Evolutionary conservation across 345 rosid species (phyloP).

Genomic region (Eucalyptus brandiana): DNA sequence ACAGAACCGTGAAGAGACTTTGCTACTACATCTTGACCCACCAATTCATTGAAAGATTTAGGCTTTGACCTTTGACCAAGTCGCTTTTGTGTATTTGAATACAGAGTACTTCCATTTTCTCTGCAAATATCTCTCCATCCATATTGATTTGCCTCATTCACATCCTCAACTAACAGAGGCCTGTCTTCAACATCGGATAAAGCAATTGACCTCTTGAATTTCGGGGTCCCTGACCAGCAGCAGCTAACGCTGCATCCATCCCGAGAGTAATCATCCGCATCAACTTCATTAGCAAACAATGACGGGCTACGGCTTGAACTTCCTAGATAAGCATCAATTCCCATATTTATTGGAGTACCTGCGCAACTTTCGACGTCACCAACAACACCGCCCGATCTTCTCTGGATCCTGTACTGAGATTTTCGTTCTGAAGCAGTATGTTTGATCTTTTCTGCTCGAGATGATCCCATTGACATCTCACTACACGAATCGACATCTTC

Average conservation of each 20-base stretch:
- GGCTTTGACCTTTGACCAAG: constrained; percentile 74
- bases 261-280: constrained; percentile 13
- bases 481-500: constrained; percentile 40
- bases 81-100: constrained; percentile 46
- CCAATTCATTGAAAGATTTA: constrained; percentile 64
- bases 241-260: constrained; percentile 61
- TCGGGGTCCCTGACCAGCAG: constrained; percentile 88
- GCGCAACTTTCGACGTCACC: constrained; percentile 45
- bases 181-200: constrained; percentile 59
- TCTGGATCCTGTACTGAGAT: constrained; percentile 4
- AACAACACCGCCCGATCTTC: constrained; percentile 13
- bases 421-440: constrained; percentile 6
- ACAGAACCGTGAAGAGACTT: constrained; percentile 72
- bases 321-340: constrained; percentile 18
- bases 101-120: constrained; percentile 9
- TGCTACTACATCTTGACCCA: constrained; percentile 77
- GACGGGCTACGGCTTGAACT: constrained; percentile 29
- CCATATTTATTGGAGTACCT: constrained; percentile 44
- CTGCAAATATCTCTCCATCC: constrained; percentile 17
- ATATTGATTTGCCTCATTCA: constrained; percentile 3
- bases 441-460: constrained; percentile 7
- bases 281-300: constrained; percentile 38
- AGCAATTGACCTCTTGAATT: constrained; percentile 46
- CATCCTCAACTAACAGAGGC: constrained; percentile 44
- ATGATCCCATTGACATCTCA: constrained; percentile 21